phyloP scores from a whole-genome alignment of 2,329 filamentous ascomycete species.

The Fusarium multiceps region DNA sequence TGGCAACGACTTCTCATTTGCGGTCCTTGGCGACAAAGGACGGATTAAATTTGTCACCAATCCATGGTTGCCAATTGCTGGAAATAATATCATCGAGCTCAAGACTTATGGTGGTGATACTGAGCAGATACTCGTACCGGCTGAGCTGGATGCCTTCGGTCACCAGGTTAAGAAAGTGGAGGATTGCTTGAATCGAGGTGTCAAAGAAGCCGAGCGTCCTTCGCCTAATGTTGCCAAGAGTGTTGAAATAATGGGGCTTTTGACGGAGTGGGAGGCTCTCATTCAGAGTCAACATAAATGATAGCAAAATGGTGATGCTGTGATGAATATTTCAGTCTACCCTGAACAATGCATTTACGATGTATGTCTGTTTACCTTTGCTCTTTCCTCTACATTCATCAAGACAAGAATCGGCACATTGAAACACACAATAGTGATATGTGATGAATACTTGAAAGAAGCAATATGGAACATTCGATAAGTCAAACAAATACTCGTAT shows the following conservation, averaged over 20 bases:
- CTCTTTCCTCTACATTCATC: background rate
- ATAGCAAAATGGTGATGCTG: background rate
- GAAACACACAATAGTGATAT: background rate
- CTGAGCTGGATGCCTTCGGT: constrained; percentile 6
- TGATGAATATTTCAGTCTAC: background rate
- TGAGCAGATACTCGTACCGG: background rate
- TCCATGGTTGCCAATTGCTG: constrained; percentile 3
- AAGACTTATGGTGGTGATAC: constrained; percentile 1
- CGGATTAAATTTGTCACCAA: constrained; percentile 10
- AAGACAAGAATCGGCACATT: background rate
- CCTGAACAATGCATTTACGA: background rate
- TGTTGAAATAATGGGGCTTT: constrained; percentile 12
- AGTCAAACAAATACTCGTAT: background rate
- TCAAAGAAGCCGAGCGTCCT: background rate
- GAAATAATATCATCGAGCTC: constrained; percentile 14
- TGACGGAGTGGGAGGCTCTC: constrained; percentile 16
- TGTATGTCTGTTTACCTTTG: background rate
- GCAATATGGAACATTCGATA: background rate
- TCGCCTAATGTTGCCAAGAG: constrained; percentile 18
- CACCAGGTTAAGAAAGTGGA: constrained; percentile 14
- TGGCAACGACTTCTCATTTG: constrained; percentile 6
- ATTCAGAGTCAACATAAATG: background rate
- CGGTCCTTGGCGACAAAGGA: constrained; percentile 5
- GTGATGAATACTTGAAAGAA: background rate
- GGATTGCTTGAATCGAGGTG: background rate